Base-by-base conservation (phyloP, 352 stramenopile genomes). In the Phytophthora capsici region DNA sequence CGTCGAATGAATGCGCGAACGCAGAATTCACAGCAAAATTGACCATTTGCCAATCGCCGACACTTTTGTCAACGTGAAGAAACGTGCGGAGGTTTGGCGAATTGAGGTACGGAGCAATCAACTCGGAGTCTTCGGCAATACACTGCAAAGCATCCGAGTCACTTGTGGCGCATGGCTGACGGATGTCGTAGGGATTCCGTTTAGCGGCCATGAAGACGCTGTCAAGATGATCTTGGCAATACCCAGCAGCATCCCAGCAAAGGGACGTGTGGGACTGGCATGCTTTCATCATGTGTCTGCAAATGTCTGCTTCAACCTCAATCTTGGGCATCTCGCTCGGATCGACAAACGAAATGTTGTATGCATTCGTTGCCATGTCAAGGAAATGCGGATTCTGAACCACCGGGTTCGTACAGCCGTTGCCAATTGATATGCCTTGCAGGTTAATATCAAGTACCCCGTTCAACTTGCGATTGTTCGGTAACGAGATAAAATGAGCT, bases 11-110 rank as follows among this genome's bases (percentile, higher is more conserved):
- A 16, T 50, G n/a, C 12, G 47, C 67, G 63, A 99, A 98, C 20
- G 85, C 83, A 37, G 78, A 60, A 63, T 96, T 96, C 28, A 98
- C 89, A 6, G 88, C 73, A 58, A 90, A 91, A 74, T 97, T 98
- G 77, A 91, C 98, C 23, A 85, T 80, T 48, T 93, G 57, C 95
- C 96, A 99, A 48, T 70, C 23, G 22, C 50, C 30, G 1, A 80
- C 60, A n/a, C 66, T 53, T 25, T 61, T 54, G 46, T 72, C 57
- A 13, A 83, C 73, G 26, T 59, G 54, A 32, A 83, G 45, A 36
- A 74, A 79, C 47, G 70, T 41, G 32, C 71, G 74, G 10, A 80
- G 63, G 16, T 72, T 69, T 26, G 53, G 40, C n/a, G 44, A 57
- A 48, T 97, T 96, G 25, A 87, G 47, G 26, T 77, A 80, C 2